Evolutionary conservation across 352 stramenopile genomes (phyloP), one percentile per base, ranked within the genome.

Genomic region (Globisporangium okanoganense): DNA sequence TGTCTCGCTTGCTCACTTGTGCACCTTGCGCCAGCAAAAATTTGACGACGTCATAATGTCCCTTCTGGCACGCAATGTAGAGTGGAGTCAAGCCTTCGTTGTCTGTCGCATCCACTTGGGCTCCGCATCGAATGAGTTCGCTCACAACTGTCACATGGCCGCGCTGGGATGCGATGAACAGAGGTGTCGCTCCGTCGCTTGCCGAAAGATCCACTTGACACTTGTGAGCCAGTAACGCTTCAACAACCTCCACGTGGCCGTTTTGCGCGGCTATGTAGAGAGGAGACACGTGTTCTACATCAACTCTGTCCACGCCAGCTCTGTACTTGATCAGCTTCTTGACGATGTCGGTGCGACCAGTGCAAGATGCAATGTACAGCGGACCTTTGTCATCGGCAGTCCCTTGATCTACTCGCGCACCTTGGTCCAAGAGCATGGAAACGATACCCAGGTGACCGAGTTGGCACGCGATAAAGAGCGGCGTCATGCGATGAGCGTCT

Each of bases 191-290:
- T 12, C 58, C 49, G 2, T 58, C 31, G 12, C 5, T 22, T n/a
- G 18, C 14, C 40, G 31, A 20, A 3, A 20, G 16, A 41, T 62
- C 33, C 1, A 56, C 24, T 27, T 54, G 16, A 25, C 43, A 52
- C 5, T 25, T 13, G 41, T 31, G 25, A 6, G 25, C 20, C 5
- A 65, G 25, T 10, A 65, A 41, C 5, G 16, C n/a, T 33, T 38
- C 18, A 10, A 59, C 58, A 5, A 16, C 58, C 12, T 27, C 35
- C 8, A 51, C 6, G 25, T 64, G 58, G 8, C 58, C 38, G 3
- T 43, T 47, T 22, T 64, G 48, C 18, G 56, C 47, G 8, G 56
- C 56, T 20, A 62, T 62, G 44, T 40, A 40, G 20, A 59, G 16
- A 41, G 53, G 36, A 18, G 38, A 8, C 24, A 18, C 16, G 22